Conservation (phyloP, 2,329 filamentous ascomycete genomes). For the Cercospora brassicicola region DNA sequence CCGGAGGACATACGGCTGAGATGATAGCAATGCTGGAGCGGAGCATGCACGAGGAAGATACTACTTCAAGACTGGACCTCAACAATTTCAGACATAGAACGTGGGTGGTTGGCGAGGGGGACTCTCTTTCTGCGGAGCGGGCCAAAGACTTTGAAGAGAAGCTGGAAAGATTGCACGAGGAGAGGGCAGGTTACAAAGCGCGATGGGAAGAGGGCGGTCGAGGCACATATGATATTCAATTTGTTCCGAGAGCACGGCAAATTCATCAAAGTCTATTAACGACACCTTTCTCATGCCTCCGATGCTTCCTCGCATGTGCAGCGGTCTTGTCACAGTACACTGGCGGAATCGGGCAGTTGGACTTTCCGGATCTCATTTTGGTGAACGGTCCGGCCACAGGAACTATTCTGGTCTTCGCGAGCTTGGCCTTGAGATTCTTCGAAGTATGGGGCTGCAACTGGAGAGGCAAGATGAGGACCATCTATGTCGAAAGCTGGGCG, state of each 20-base stretch:
- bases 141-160: constrained; percentile 63
- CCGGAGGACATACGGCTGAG: constrained; percentile 91
- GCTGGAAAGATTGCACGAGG: constrained; percentile 15
- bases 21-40: constrained; percentile 81
- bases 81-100: constrained; percentile 63
- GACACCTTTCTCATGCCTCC: constrained; percentile 67
- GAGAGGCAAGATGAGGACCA: constrained; percentile 63
- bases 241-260: constrained; percentile 71
- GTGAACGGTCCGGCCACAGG: constrained; percentile 88
- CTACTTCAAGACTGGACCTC: constrained; percentile 42
- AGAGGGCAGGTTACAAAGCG: constrained; percentile 13
- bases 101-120: constrained; percentile 77
- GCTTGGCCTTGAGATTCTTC: constrained; percentile 57
- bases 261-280: constrained; percentile 80
- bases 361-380: constrained; percentile 72
- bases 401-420: constrained; percentile 68
- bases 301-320: constrained; percentile 65
- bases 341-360: constrained; percentile 20
- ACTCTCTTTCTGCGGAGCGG: constrained; percentile 66
- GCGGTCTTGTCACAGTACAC: constrained; percentile 49
- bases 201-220: constrained; percentile 20
- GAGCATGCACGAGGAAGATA: constrained; percentile 47
- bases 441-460: constrained; percentile 41
- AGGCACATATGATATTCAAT: constrained; percentile 61
- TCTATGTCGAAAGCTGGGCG: constrained; percentile 94